Base-by-base conservation (phyloP, 2,329 filamentous ascomycete species). In the Botryotinia globosa region DNA sequence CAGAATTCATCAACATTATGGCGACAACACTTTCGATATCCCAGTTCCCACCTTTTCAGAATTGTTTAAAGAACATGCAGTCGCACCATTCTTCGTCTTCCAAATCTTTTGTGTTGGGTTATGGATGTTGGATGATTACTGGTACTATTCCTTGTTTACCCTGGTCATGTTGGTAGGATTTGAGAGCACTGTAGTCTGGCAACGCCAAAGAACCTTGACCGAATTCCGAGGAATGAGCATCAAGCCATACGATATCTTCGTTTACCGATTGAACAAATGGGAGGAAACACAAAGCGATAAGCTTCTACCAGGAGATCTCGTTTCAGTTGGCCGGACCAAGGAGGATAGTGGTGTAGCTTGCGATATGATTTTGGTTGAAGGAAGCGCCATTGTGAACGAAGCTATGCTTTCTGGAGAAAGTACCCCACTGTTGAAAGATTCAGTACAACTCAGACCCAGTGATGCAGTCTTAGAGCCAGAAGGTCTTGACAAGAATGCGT, bases 221-320 rank as follows among this genome's bases (percentile, higher is more conserved):
- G 96, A 99, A 83, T 99, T 99, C 85, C 93, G 96, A 67, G 94
- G 95, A 78, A 99, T 99, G 97, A 97, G 93, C 86, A 98, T 99
- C 84, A 97, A 99, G 86, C 97, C 96, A 20, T 98, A 98, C 82
- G 92, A 96, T 74, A 90, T 98, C 77, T 97, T 92, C 87, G 96
- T 95, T 14, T 97, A 92, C 84, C 90, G 97, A 73, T 86, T 93
- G 77, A 91, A 92, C 80, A 93, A 92, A 81, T 99, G 96, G 96
- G 87, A 88, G 77, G 92, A 98, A 83, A 88, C 94, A 68, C 90
- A 91, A 80, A 98, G 94, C 81, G 95, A 99, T 83, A 92, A 93
- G 81, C 89, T 99, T 72, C 87, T 99, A 12, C 96, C 96, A 2
- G 96, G 96, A 51, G 96, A 99, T 80, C 87, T 99, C 63, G 94